Base-by-base conservation (phyloP, 805 yeast genomes). In the Yarrowia yakushimensis region DNA sequence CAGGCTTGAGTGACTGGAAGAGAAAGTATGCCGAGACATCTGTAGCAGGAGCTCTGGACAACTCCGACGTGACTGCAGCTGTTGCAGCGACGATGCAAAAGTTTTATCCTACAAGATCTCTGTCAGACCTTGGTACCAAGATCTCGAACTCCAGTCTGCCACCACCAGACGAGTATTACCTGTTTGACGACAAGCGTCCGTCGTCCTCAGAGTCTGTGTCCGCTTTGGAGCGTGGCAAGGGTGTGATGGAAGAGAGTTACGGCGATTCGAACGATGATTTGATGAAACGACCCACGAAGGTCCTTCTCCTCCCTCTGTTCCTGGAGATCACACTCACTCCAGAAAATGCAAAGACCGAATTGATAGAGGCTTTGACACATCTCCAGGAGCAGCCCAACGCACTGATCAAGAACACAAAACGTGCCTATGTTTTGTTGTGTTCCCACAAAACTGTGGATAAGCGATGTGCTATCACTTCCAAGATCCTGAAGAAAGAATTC, bases 391-490 rank as follows among this genome's bases (percentile, higher is more conserved):
- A 12, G 11, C 46, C 42, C 22, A 28, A 23, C 12, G 34, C 8
- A 37, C 20, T 57, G 23, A 28, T 50, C n/a, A 36, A 46, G 20
- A 42, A 43, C 20, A 17, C 28, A 7, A 52, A 45, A 8, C 59
- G 63, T 22, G 57, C 63, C 10, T 69, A 64, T 68, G 78, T 93
- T 1, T 80, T 94, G 54, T 73, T 94, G 59, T 93, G 99, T 69
- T 92, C 97, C 0, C 99, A 93, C 74, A 79, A 80, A 55, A 89
- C 96, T 11, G 85, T 98, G 73, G 99, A 93, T 72, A 92, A 90
- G 72, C 79, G 93, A 65, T 93, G 99, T 74, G 97, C 97, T 54
- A 78, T 90, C 50, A 90, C 97, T 1, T 98, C 98, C 0, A 97
- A 97, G 13, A 81, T 90, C 36, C 81, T 93, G 85, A 87, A 85